phyloP scores from a whole-genome alignment of 805 yeast genomes.

The Schwanniomyces yamadae region DNA sequence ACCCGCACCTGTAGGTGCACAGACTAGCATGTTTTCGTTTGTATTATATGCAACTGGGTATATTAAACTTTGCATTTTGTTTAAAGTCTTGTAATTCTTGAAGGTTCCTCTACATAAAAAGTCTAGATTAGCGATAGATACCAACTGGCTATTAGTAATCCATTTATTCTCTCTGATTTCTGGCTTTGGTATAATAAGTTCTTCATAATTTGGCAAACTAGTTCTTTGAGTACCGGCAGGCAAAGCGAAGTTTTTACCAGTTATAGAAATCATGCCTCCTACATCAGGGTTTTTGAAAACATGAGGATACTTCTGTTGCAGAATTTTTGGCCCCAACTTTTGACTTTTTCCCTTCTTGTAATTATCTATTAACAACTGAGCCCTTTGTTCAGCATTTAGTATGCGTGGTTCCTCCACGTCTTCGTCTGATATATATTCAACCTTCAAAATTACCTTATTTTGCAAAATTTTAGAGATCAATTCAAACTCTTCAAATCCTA shows the following conservation, averaged over 20 bases:
- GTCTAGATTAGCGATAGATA: slow-evolving; percentile 66
- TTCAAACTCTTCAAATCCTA: slow-evolving; percentile 87
- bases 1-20: slow-evolving; percentile 99
- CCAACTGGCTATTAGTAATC: slow-evolving; percentile 46
- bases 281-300: slow-evolving; percentile 73
- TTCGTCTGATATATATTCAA: slow-evolving; percentile 13
- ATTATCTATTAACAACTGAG: slow-evolving; percentile 51
- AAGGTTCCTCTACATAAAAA: slow-evolving; percentile 81
- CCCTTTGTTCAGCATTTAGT: slow-evolving; percentile 56
- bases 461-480: slow-evolving; percentile 63
- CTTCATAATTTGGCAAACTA: slow-evolving; percentile 66
- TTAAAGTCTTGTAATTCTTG: slow-evolving; percentile 70
- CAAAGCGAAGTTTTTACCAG: slow-evolving; percentile 76
- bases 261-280: slow-evolving; percentile 62
- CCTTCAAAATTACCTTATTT: slow-evolving; percentile 28
- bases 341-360: slow-evolving; percentile 49
- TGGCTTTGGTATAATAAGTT: slow-evolving; percentile 78
- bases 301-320: slow-evolving; percentile 71
- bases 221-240: slow-evolving; percentile 79
- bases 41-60: slow-evolving; percentile 91
- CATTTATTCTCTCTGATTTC: slow-evolving; percentile 45
- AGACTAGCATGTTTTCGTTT: slow-evolving; percentile 90
- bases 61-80: slow-evolving; percentile 86
- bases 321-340: slow-evolving; percentile 44
- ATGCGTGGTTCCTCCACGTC: slow-evolving; percentile 20